Evolutionary conservation across 2,329 filamentous ascomycete species (phyloP), one percentile per base, ranked within the genome.

Genomic region (Mycosphaerella sp.): DNA sequence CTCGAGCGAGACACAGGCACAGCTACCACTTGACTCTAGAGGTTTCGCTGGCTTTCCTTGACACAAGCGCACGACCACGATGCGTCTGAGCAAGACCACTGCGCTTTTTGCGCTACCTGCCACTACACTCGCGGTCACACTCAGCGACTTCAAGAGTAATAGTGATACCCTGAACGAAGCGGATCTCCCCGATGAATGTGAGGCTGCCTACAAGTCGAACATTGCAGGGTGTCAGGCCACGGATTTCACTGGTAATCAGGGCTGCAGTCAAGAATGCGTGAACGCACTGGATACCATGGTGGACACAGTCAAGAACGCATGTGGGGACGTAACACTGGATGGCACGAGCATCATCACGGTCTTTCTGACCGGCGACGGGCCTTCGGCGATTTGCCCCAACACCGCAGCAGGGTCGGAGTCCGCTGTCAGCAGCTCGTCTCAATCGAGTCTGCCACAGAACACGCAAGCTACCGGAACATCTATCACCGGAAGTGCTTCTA

Each of bases 211-310:
- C 65, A 69, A 61, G 25, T 51, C 64, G 12, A 47, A 60, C 7
- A 74, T 77, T 49, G 44, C 63, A 7, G 70, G 68, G 34, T 77
- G 74, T 60, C 52, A 50, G 0, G 55, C 64, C 9, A 53, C 55
- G 14, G 74, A 77, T 61, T 75, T 75, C 54, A 55, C 53, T 18
- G 54, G 56, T 8, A 72, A 69, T 54, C 70, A 65, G 34, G 49
- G 57, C 1, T 75, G 74, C 55, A 73, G 68, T 50, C 42, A 56
- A 4, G 60, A 57, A 14, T 75, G 74, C 54, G 61, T 75, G n/a
- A 60, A 61, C 10, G 73, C 69, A 2, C 62, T 76, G 27, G 49
- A 66, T 6, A 56, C 62, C 2, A 66, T 75, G 36, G 60, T 59
- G 12, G 42, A 64, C 4, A 56, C 58, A 1, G 67, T 75, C 39